Percentiles rank a stretch among this genome's conserved stretches.
phyloP scores from a whole-genome alignment of 2,329 filamentous ascomycete species.

The Alternaria dauci region DNA sequence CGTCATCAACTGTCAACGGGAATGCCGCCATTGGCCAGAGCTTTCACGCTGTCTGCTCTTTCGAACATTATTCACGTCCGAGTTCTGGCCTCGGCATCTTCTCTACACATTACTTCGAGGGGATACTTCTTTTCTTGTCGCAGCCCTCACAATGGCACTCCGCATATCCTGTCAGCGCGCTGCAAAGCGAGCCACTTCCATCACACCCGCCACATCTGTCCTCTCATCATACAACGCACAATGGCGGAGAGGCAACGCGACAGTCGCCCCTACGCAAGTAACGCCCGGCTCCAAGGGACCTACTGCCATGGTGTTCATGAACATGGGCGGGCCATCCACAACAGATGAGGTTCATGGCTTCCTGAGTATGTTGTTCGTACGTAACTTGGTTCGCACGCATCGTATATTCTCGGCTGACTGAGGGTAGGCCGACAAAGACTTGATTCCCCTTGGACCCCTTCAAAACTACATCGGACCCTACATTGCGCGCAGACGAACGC shows the following conservation, averaged over 20 bases:
- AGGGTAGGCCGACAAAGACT: constrained; percentile 81
- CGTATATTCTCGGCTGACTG: constrained; percentile 24
- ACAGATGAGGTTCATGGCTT: constrained; percentile 89
- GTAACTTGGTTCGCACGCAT: constrained; percentile 43
- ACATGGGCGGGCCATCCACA: constrained; percentile 96
- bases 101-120: constrained; percentile 1
- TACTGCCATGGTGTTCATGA: constrained; percentile 98
- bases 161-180: constrained; percentile 45
- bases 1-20: constrained; percentile 32
- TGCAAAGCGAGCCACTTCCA: constrained; percentile 43
- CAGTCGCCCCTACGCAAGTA: constrained; percentile 78
- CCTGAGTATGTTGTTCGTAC: constrained; percentile 88
- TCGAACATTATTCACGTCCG: constrained; percentile 32
- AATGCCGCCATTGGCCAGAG: constrained; percentile 36
- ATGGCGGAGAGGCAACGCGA: constrained; percentile 50
- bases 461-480: constrained; percentile 91
- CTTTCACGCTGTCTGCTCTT: constrained; percentile 26
- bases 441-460: constrained; percentile 93
- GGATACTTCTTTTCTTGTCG: constrained; percentile 13
- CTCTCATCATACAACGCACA: constrained; percentile 44
- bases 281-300: constrained; percentile 75
- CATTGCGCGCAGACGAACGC: constrained; percentile 85
- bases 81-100: constrained; percentile 28
- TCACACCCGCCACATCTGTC: constrained; percentile 38
- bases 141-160: constrained; percentile 52